A percentile compares a stretch with the other conserved stretches of the same genome.
These are phyloP conservation scores for Casaregolazyma lundiana DNA, from an alignment of 1,139 yeast species.

Conservation along the genomic window DNA sequence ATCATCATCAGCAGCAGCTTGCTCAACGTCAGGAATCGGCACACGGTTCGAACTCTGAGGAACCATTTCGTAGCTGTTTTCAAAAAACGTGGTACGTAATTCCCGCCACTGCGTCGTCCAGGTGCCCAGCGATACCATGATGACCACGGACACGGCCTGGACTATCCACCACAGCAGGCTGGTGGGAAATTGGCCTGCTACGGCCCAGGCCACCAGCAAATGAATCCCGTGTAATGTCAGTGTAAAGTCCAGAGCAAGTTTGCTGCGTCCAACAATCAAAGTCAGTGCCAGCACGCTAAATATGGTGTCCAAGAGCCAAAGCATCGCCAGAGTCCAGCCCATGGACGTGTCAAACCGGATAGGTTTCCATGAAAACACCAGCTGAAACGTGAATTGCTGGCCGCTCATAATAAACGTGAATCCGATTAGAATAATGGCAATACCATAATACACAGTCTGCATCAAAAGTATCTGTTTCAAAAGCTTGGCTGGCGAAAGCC, in stretches of 20 bases:
- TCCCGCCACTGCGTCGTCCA: slow-evolving; percentile 89
- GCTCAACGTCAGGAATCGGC: not conserved
- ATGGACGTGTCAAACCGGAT: slow-evolving; percentile 71
- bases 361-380: slow-evolving; percentile 81
- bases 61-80: slow-evolving; percentile 39
- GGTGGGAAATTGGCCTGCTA: slow-evolving; percentile 61
- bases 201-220: slow-evolving; percentile 62
- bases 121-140: slow-evolving; percentile 75
- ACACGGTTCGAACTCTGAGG: not conserved
- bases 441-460: slow-evolving; percentile 35
- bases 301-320: slow-evolving; percentile 76
- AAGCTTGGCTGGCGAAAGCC: slow-evolving; percentile 37
- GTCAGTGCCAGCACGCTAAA: slow-evolving; percentile 70
- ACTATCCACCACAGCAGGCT: slow-evolving; percentile 80
- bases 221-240: slow-evolving; percentile 81
- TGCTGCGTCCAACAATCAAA: slow-evolving; percentile 83
- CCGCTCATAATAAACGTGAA: slow-evolving; percentile 37
- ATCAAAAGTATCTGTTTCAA: slow-evolving; percentile 36
- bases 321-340: slow-evolving; percentile 65
- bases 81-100: slow-evolving; percentile 81
- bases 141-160: slow-evolving; percentile 60
- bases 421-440: slow-evolving; percentile 33
- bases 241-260: slow-evolving; percentile 94
- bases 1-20: not conserved
- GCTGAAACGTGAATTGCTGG: slow-evolving; percentile 46